Percentiles rank a stretch among this genome's conserved stretches.
phyloP scores from a whole-genome alignment of 2,329 filamentous ascomycete genomes.

The Colletotrichum sojae region DNA sequence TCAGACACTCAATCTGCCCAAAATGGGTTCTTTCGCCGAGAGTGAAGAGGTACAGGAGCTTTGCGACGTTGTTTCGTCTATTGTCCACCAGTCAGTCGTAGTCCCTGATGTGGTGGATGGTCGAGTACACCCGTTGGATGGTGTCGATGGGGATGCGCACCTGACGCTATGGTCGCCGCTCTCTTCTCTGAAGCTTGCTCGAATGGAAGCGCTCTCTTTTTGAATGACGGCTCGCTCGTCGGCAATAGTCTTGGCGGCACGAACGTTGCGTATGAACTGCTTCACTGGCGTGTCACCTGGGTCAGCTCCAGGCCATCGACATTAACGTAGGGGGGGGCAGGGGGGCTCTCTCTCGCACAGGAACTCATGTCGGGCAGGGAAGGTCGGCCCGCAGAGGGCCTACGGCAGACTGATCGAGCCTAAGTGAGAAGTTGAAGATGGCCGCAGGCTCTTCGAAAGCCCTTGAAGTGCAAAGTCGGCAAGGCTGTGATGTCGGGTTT shows the following conservation, averaged over 20 bases:
- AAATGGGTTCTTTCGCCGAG: constrained; percentile 98
- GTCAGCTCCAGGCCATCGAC: constrained; percentile 26
- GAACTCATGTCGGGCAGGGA: constrained; percentile 55
- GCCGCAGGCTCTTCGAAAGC: constrained; percentile 27
- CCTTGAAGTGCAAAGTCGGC: constrained; percentile 24
- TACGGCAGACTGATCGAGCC: constrained; percentile 26
- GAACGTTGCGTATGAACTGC: constrained; percentile 99
- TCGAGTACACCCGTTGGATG: background rate
- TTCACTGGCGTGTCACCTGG: constrained; percentile 76
- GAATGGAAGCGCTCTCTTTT: constrained; percentile 97
- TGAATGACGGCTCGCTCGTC: constrained; percentile 98
- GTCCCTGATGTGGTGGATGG: constrained; percentile 16
- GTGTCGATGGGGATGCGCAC: constrained; percentile 65
- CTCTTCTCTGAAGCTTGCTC: constrained; percentile 97
- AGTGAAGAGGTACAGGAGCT: constrained; percentile 97
- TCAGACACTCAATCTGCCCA: constrained; percentile 98
- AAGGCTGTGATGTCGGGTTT: constrained; percentile 11
- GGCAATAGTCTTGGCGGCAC: constrained; percentile 98
- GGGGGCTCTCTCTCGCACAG: constrained; percentile 46
- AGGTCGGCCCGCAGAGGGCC: constrained; percentile 40
- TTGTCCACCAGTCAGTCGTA: constrained; percentile 39
- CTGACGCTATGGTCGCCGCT: constrained; percentile 91
- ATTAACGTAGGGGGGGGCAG: constrained; percentile 21
- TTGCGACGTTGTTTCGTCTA: constrained; percentile 98
- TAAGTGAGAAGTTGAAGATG: background rate